Evolutionary conservation across 202 grass and related monocot genomes (phyloP).

Genomic region (Musa balbisiana): DNA sequence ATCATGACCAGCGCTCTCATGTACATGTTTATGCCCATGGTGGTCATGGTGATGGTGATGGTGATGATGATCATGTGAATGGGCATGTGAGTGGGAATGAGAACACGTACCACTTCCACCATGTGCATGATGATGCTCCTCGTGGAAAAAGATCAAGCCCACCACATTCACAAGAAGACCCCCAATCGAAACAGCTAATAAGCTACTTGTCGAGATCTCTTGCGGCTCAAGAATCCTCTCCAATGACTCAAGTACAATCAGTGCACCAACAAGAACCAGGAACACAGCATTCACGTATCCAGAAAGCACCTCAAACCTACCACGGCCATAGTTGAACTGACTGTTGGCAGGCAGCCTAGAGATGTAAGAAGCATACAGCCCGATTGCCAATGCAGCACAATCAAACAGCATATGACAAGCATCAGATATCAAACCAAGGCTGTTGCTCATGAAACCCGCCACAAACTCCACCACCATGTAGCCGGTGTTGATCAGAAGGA

Average conservation of each 20-base stretch:
- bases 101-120: constrained; percentile 57
- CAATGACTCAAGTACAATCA: constrained; percentile 84
- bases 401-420: constrained; percentile 98
- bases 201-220: constrained; percentile 87
- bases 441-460: constrained; percentile 90
- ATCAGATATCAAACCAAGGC: constrained; percentile 85
- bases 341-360: constrained; percentile 79
- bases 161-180: constrained; percentile 79
- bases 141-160: constrained; percentile 93
- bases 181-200: constrained; percentile 78
- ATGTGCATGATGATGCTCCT: constrained; percentile 97
- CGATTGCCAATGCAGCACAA: constrained; percentile 84
- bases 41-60: constrained; percentile 28
- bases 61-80: constrained; percentile 27
- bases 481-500: constrained; percentile 76
- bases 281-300: constrained; percentile 94
- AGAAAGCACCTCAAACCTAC: constrained; percentile 84
- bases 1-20: constrained; percentile 11
- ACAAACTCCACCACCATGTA: constrained; percentile 95
- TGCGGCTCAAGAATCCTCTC: constrained; percentile 94
- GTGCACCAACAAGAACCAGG: constrained; percentile 68
- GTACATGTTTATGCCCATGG: constrained; percentile 25
- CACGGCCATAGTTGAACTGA: constrained; percentile 77
- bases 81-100: constrained; percentile 45
- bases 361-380: constrained; percentile 81